Percentiles rank a stretch among this genome's conserved stretches.
Evolutionary conservation across 2,329 filamentous ascomycete species (phyloP).

Genomic region (Tympanopsis confertula): DNA sequence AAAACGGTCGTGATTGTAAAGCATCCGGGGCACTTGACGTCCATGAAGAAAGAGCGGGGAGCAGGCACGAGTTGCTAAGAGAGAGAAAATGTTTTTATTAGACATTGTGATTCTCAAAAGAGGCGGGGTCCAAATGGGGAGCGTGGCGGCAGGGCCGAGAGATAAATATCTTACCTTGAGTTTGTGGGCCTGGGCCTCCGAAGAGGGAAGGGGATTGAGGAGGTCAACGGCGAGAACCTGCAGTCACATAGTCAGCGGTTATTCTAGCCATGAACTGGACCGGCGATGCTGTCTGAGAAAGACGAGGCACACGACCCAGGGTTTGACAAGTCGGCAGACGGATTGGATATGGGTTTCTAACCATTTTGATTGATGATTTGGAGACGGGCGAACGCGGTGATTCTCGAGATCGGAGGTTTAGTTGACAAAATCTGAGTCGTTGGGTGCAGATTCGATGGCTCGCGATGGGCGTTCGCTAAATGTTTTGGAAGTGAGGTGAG

Average conservation of each 20-base stretch:
- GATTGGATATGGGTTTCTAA: too few species aligned
- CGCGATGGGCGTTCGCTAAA: conserved; percentile 32
- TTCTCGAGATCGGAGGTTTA: too few species aligned
- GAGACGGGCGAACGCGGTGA: too few species aligned
- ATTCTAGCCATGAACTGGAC: too few species aligned
- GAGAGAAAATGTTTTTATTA: too few species aligned
- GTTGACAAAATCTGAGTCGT: conserved; percentile 37
- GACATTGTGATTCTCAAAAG: conserved; percentile 2
- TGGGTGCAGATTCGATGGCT: conserved; percentile 39
- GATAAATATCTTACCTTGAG: conserved; percentile 68
- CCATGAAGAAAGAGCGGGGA: conserved; percentile 99
- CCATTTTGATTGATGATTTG: too few species aligned
- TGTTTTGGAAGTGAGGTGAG: conserved; percentile 19
- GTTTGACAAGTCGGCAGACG: too few species aligned
- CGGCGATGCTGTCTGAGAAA: too few species aligned
- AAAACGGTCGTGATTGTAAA: conserved; percentile 99
- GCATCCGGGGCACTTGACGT: conserved; percentile 99
- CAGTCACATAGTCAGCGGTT: conserved; percentile 15
- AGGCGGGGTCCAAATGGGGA: conserved; percentile 4
- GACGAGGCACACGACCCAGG: too few species aligned
- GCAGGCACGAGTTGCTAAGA: conserved; percentile 60
- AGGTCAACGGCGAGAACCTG: conserved; percentile 99
- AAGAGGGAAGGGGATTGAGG: conserved; percentile 93
- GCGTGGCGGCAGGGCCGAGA: conserved; percentile 3
- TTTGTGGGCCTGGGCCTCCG: conserved; percentile 99